Evolutionary conservation across 129 eudicot genomes (phyloP).

Genomic region (Pittosporum tobira): DNA sequence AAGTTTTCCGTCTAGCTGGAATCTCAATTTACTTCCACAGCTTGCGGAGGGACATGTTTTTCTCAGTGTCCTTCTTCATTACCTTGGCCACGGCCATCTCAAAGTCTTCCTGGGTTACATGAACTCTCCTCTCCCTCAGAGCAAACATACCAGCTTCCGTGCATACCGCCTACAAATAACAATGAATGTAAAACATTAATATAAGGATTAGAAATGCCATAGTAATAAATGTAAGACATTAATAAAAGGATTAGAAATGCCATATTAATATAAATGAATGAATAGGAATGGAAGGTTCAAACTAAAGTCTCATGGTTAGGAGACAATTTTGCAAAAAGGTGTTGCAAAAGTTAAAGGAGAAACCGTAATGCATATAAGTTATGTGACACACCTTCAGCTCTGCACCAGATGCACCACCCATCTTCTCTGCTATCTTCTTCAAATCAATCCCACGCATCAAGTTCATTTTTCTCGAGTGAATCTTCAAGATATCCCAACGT

Average conservation of each 20-base stretch:
- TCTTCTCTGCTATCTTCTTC: constrained; percentile 10
- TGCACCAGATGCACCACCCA: constrained; percentile 30
- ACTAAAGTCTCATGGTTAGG: no score
- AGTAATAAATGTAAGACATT: background rate
- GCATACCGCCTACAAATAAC: constrained; percentile 22
- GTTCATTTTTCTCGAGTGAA: constrained; percentile 22
- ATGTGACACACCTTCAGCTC: constrained; percentile 18
- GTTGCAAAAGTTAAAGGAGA: background rate
- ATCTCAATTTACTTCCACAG: constrained; percentile 17
- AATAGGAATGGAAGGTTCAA: no score
- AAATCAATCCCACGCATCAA: constrained; percentile 10
- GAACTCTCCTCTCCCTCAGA: constrained; percentile 28
- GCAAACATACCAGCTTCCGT: constrained; percentile 32
- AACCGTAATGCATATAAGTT: background rate
- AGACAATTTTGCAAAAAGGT: background rate
- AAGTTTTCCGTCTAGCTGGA: background rate
- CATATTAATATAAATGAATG: background rate
- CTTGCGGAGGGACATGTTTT: constrained; percentile 29
- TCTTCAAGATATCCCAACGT: constrained; percentile 23
- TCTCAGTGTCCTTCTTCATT: constrained; percentile 13
- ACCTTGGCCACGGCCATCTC: constrained; percentile 27
- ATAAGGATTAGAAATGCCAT: no score
- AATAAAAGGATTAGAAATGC: no score
- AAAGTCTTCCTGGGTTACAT: constrained; percentile 28
- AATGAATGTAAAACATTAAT: background rate